Evolutionary conservation across 805 yeast species (phyloP).

Genomic region (Nadsonia fulvescens): DNA sequence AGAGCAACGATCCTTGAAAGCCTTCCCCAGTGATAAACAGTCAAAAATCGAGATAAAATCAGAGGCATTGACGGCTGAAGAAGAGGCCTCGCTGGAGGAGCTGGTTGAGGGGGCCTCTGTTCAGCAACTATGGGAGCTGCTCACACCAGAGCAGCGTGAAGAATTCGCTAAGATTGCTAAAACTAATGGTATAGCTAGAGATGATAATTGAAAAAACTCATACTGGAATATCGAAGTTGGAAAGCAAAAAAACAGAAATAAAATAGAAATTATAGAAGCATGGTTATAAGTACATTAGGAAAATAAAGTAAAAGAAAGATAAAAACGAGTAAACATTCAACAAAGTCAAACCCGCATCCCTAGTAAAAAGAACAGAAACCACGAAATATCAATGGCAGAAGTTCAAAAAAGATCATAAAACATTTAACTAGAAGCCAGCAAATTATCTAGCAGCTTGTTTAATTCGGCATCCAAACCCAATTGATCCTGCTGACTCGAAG

Average conservation of each 20-base stretch:
- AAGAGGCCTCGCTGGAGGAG: conserved; percentile 7
- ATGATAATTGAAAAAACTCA: conserved; percentile 1
- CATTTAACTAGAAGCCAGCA: no score
- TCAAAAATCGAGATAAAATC: neutral
- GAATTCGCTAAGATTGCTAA: conserved; percentile 5
- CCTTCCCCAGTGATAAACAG: no score
- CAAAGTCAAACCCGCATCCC: no score
- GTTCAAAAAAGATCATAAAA: no score
- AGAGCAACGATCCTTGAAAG: no score
- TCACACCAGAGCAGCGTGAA: conserved; percentile 7
- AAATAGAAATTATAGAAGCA: neutral
- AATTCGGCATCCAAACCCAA: conserved; percentile 4
- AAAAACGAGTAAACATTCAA: no score
- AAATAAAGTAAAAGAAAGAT: no score
- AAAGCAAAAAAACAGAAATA: neutral
- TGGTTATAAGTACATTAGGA: conserved; percentile 1
- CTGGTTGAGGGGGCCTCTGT: conserved; percentile 7
- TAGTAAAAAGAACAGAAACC: no score
- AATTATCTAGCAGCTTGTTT: no score
- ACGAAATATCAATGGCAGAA: no score
- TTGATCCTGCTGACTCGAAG: conserved; percentile 1
- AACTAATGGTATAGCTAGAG: neutral
- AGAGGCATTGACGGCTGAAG: conserved; percentile 4
- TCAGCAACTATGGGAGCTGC: conserved; percentile 9
- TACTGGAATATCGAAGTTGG: conserved; percentile 1